Conservation (phyloP, 1,284 basidiomycete species). For the Paramarasmius palmivorus region DNA sequence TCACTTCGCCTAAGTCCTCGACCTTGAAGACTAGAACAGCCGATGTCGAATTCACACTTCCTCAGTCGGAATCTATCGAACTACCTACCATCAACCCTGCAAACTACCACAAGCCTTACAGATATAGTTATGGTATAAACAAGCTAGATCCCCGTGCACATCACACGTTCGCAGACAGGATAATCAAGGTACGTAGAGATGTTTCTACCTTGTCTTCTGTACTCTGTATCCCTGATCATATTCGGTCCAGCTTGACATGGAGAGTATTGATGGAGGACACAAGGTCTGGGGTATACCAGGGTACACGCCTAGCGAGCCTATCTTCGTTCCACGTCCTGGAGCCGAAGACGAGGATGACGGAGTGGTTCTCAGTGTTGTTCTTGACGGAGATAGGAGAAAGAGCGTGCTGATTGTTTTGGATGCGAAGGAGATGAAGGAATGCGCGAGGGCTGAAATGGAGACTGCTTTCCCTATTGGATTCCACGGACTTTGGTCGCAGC, state of each 20-base stretch:
- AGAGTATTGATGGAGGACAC: conserved; percentile 11
- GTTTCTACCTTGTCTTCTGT: no score
- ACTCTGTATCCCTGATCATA: background rate
- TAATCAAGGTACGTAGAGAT: conserved; percentile 26
- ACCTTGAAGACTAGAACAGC: conserved; percentile 9
- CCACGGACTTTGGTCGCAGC: conserved; percentile 25
- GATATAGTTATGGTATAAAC: conserved; percentile 33
- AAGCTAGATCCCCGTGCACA: conserved; percentile 18
- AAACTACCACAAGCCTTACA: conserved; percentile 29
- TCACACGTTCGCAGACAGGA: conserved; percentile 30
- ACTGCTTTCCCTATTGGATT: conserved; percentile 33
- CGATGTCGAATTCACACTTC: conserved; percentile 15
- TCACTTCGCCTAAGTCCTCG: conserved; percentile 1
- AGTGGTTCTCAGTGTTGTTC: conserved; percentile 34
- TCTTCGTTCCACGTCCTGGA: conserved; percentile 32
- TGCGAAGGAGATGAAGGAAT: conserved; percentile 31
- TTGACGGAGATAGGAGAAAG: conserved; percentile 21
- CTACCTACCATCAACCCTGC: conserved; percentile 32
- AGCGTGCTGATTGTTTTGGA: conserved; percentile 13
- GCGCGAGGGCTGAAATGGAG: conserved; percentile 35
- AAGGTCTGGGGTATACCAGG: conserved; percentile 30
- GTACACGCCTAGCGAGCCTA: conserved; percentile 34
- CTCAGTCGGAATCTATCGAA: conserved; percentile 25
- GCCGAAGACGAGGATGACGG: conserved; percentile 35
- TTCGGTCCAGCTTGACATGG: conserved; percentile 25